Base-by-base conservation (phyloP, 176 grass and related monocot genomes). In the Oropetium thomaeum region DNA sequence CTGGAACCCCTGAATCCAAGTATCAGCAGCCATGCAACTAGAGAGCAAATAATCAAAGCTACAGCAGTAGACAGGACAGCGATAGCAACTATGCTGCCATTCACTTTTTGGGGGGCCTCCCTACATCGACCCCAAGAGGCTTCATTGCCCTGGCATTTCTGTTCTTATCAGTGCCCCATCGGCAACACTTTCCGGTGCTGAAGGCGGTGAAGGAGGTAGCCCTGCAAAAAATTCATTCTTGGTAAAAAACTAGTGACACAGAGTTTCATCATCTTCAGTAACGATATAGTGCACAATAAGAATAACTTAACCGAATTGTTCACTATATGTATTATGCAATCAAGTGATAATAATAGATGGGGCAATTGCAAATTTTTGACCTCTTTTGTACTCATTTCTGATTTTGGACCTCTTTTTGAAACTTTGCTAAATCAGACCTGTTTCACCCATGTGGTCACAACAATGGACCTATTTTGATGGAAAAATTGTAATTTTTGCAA, bases 121-220 rank as follows among this genome's bases (percentile, higher is more conserved):
- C 17, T 8, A 99, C 79, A 71, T 99, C 92, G 10, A 92, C 96
- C 16, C 96, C 96, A 0, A 99, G 80, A 74, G 96, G 96, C 57
- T 99, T 99, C 67, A 95, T 87, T 58, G 87, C 69, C 80, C 87
- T 84, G 35, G 89, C 85, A 84, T 99, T 92, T 71, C 67, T 77
- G 70, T 70, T 89, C 19, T 74, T 99, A 1, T 76, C 65, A 10
- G 83, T 86, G 84, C 47, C 58, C 83, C 86, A 52, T 86, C 80
- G 58, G 71, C 78, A 53, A 79, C 67, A 82, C 82, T 70, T 48
- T 34, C 76, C 45, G 86, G 70, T 67, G 71, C 84, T 30, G 82
- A 85, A 86, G 96, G 96, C 35, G 96, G 96, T 64, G 96, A 92
- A 71, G 87, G 82, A 84, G 96, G 96, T 82, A 99, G 90, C 62